A percentile compares a stretch with the other conserved stretches of the same genome.
Conservation (phyloP, 805 yeast genomes). For the Ogataea paraovalis region DNA sequence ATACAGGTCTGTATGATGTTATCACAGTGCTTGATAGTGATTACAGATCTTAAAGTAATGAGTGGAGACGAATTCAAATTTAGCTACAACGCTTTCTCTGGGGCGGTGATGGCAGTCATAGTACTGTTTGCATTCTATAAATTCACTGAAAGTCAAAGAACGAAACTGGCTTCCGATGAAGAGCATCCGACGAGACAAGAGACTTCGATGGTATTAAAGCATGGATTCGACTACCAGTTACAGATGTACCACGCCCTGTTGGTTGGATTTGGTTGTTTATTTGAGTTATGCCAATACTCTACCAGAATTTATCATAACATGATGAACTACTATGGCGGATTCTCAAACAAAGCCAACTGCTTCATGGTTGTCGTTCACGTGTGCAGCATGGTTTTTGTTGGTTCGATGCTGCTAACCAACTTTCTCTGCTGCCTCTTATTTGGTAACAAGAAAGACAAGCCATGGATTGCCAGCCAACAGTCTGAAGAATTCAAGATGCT, state of each 20-base stretch:
- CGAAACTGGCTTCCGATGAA: too few species aligned
- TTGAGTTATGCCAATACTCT: constrained; percentile 22
- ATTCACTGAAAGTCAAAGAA: neutral
- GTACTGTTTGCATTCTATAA: neutral
- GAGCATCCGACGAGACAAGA: too few species aligned
- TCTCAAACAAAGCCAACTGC: neutral
- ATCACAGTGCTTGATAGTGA: neutral
- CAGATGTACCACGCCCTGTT: constrained; percentile 17
- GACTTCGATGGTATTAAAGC: too few species aligned
- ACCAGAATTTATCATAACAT: constrained; percentile 17
- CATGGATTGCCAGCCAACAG: constrained; percentile 14
- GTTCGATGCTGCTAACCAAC: constrained; percentile 7
- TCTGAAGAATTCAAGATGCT: constrained; percentile 7
- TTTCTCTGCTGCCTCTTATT: neutral
- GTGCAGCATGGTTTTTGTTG: constrained; percentile 10
- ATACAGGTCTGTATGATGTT: constrained; percentile 4
- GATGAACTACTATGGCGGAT: constrained; percentile 11
- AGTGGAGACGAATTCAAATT: neutral
- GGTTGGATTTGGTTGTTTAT: constrained; percentile 20
- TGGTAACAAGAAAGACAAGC: constrained; percentile 5
- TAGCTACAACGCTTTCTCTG: neutral
- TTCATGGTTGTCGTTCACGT: constrained; percentile 13
- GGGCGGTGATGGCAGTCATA: neutral
- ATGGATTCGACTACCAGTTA: constrained; percentile 2
- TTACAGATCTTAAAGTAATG: neutral